Base-by-base conservation (phyloP, 2,329 filamentous ascomycete genomes). In the Parastagonospora avenae region DNA sequence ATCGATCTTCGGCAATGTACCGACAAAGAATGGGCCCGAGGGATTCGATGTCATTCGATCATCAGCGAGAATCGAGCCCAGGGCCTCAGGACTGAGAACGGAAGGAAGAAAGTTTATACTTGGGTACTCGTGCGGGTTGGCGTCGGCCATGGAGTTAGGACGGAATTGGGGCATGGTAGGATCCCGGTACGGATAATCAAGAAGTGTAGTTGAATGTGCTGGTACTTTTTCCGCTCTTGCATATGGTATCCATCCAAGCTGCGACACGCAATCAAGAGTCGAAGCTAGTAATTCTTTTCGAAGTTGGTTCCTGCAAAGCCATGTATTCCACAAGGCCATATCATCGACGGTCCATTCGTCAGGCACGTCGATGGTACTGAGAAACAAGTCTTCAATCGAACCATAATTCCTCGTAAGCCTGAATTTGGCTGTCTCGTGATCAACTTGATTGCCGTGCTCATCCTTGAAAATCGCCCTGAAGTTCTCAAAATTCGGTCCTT, bases 161-260 rank as follows among this genome's bases (percentile, higher is more conserved):
- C 84, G 80, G 64, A 88, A 88, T 60, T 90, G 87, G 8, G 87
- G 87, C 70, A 89, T 77, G 0, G 86, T 89, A 7, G 84, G 84
- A 60, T 90, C 87, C 7, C 76, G 59, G 36, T 50, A 41, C 6
- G 36, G 8, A 15, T 10, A 10, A n/a, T 41, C 10, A 31, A 15
- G 12, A 8, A 11, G 40, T 11, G 24, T 14, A 24, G 15, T 27
- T 29, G 28, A 28, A 27, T 10, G 31, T 32, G 3, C 36, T 14
- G 7, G 4, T 14, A 30, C 19, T 24, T 24, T 24, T 5, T 24
- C 19, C 10, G 24, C 14, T 2, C 4, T n/a, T 30, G 28, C 19
- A 24, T 30, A 24, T 32, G 53, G 19, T 24, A 67, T 48, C 64
- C 66, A 67, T 12, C 57, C 56, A 27, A 58, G 42, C 16, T 37